Base-by-base conservation (phyloP, 495 filamentous ascomycete genomes). In the Aspergillus steynii region DNA sequence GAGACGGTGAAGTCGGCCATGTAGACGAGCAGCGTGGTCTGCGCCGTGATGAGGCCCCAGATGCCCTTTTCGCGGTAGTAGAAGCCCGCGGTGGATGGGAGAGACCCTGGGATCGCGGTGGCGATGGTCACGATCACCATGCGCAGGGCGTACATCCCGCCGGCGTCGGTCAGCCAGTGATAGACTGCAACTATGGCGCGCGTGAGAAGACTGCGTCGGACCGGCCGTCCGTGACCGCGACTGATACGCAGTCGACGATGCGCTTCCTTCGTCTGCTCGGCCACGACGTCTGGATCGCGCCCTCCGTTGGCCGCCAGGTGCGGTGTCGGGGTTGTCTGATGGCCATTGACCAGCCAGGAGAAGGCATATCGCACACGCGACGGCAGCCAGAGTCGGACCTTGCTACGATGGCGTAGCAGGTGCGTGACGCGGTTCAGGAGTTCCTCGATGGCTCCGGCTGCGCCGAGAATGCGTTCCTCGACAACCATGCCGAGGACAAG, bases 21-120 rank as follows among this genome's bases (percentile, higher is more conserved):
- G 49, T 78, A 80, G 3, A 76, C 64, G 1, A 78, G 62, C 4
- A 80, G 31, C 1, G 70, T 72, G 6, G 74, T 77, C 51, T 80
- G 77, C 2, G 66, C 77, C 66, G 76, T 80, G 45, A 80, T 79
- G 31, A 80, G 56, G 1, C 64, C 76, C 77, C 77, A 80, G 1
- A 80, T 58, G 5, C 77, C 74, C 54, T 78, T 80, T 57, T 78
- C 69, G 2, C 74, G 68, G 45, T 74, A 80, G 53, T 71, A 80
- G 50, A 80, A 78, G 9, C 77, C 72, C 1, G 77, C 72, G 28
- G 65, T 71, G 27, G 62, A 60, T 0, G 76, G 73, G 12, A 80
- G 69, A 0, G 65, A 67, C 5, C 74, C 71, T 3, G 77, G 76
- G 14, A 80, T 73, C 3, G 61, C 68, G 8, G 70, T 65, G 7